Base-by-base conservation (phyloP, 108 stramenopile genomes). In the Halocafeteria seosinensis region DNA sequence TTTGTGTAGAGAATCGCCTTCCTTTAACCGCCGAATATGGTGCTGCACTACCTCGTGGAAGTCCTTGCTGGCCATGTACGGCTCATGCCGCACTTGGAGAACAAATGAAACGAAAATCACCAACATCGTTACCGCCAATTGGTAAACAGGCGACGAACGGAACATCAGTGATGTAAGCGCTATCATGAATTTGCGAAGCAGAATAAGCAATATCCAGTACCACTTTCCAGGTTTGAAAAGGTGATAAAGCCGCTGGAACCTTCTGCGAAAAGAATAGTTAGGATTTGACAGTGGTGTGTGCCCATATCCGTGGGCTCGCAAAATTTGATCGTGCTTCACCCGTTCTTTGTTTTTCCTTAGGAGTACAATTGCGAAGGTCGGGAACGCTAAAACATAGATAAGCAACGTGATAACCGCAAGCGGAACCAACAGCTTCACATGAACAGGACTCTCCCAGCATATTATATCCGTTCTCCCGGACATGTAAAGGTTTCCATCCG, bases 151-250 rank as follows among this genome's bases (percentile, higher is more conserved):
- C 17, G 24, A 30, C 26, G 26, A 21, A 21, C 57, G 57, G 57
- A 58, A 58, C 57, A 58, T 17, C 17, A 58, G 57, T 17, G 57
- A 17, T 58, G 57, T 34, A 13, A 58, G 31, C 17, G 57, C 57
- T 17, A 58, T 58, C 17, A 17, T 30, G 34, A 58, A 58, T 30
- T 58, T 58, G 24, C 57, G 24, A 30, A 58, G 17, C 26, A 58
- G 13, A 30, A 58, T 34, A 21, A 21, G 17, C 34, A 58, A 21
- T 13, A 58, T 13, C 57, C 57, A 58, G 57, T 58, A 58, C 57
- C 24, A 27, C 34, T 58, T 58, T 13, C 57, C 57, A 30, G 57
- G 57, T 30, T 58, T 58, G 57, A 58, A 58, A 30, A 30, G 57
- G 57, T 58, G 32, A 21, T 58, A 58, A 17, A 58, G 57, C 57